Base-by-base conservation (phyloP, 352 stramenopile genomes). In the Phytophthora hibernalis region DNA sequence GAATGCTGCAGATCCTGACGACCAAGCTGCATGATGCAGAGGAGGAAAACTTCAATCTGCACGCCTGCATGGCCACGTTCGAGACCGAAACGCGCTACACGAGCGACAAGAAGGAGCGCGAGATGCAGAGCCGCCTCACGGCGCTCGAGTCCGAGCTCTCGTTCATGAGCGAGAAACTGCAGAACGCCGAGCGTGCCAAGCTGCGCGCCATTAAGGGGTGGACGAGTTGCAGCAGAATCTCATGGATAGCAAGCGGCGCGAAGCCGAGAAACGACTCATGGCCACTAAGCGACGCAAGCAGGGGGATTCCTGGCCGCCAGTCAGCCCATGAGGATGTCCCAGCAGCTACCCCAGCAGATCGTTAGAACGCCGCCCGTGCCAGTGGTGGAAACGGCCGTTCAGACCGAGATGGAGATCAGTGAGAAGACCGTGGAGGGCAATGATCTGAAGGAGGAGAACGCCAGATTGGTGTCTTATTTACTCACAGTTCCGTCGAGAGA, bases 41-140 rank as follows among this genome's bases (percentile, higher is more conserved):
- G 54, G 83, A 91, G 16, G 83, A 91, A 1, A 92, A 85, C 50
- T 92, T 87, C 31, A 74, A 94, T 37, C 61, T 94, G 52, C 67
- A 47, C n/a, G 65, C 70, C 2, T 79, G 72, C 47, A 86, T 91
- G 76, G 50, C 63, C 28, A 72, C 81, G 3, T 70, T 87, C 11
- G 77, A 90, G 50, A 68, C 74, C 0, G 86, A 94, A 57, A 77
- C 76, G 35, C 61, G 67, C 24, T 79, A 62, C 58, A 54, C 74
- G 15, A 83, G 72, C 54, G 68, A 70, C 8, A 77, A 85, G 54
- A 82, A 64, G 22, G 69, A 74, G 59, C 64, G 78, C 18, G 51
- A 68, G 40, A 76, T 92, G 68, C 50, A 77, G 48, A 81, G 70
- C 16, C 64, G 80, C 28, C 61, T 89, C 16, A 4, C 74, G n/a